Evolutionary conservation across 2,329 filamentous ascomycete species (phyloP), one percentile per base, ranked within the genome.

Genomic region (Tolypocladium ophioglossoides): DNA sequence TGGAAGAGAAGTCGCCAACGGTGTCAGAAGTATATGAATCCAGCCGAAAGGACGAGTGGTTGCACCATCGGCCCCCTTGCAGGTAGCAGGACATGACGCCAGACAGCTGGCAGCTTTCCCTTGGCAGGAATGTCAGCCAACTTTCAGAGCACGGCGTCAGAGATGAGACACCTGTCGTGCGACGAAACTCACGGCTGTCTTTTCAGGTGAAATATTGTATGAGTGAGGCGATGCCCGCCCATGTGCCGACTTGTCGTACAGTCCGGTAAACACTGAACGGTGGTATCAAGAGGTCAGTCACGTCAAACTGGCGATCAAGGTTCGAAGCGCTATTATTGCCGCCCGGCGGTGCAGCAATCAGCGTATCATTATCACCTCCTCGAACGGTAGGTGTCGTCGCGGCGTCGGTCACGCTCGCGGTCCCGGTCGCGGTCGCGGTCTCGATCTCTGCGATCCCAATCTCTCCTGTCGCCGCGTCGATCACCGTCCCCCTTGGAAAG

Each of bases 401-500:
- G 51, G n/a, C 53, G 44, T 16, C 61, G 64, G 56, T 66, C 61
- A 39, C 63, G 64, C 54, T 66, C 66, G 60, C 52, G 44, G 46
- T 53, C 46, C 16, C 56, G 51, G 58, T 65, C 68, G 62, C 60
- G 66, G 56, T 66, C 61, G 44, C 63, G 65, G 54, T 66, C 53
- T 14, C 53, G 50, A 38, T 59, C 56, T 12, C 57, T 55, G 51
- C 46, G 49, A 50, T 58, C 50, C 38, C 41, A 48, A 24, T 56
- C 62, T 53, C 64, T 64, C 52, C 64, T 58, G 49, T 59, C 61
- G 7, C 44, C 54, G 30, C 64, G 63, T 55, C 61, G 57, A 20
- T 57, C 52, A 71, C 65, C 58, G 27, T 61, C 61, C 52, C 59
- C 61, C 16, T 63, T 54, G 5, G 55, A 55, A 53, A 57, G 59